Percentiles rank a stretch among this genome's conserved stretches.
phyloP scores from a whole-genome alignment of 495 filamentous ascomycete species.

The Rhypophila decipiens region DNA sequence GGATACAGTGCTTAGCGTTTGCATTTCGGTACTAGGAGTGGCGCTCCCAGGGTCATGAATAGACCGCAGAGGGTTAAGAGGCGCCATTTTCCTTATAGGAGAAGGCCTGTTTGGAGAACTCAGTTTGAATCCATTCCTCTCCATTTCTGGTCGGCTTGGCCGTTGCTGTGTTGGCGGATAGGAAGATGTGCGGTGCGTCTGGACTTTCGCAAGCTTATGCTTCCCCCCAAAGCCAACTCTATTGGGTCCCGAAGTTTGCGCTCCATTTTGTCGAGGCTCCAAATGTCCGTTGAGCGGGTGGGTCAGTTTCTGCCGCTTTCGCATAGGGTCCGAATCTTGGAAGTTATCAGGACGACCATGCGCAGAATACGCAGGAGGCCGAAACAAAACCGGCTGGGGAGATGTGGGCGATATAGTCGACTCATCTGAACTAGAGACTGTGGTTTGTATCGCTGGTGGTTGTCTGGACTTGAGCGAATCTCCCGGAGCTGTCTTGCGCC shows the following conservation, averaged over 20 bases:
- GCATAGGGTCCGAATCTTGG: slow-evolving; percentile 6
- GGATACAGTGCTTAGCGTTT: not conserved
- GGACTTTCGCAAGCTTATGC: not conserved
- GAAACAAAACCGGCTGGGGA: not conserved
- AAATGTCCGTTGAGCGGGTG: not conserved
- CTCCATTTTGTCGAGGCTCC: slow-evolving; percentile 1
- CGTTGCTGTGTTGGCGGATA: not conserved
- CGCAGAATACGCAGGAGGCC: slow-evolving; percentile 6
- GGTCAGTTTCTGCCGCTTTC: slow-evolving; percentile 12
- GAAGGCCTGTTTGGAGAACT: not conserved
- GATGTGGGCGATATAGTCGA: not conserved
- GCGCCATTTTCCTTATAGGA: slow-evolving; percentile 6
- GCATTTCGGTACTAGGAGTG: not conserved
- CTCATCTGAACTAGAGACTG: not conserved
- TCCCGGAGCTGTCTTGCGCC: not conserved
- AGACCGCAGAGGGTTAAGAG: not conserved
- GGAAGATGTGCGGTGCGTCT: not conserved
- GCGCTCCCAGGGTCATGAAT: not conserved
- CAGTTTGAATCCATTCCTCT: not conserved
- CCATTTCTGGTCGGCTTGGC: not conserved
- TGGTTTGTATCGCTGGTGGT: not conserved
- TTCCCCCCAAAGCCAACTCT: not conserved
- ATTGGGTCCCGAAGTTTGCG: not conserved
- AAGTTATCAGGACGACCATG: slow-evolving; percentile 2
- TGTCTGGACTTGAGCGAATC: not conserved